Base-by-base conservation (phyloP, 2,329 filamentous ascomycete genomes). In the Trichophyton mentagrophytes region DNA sequence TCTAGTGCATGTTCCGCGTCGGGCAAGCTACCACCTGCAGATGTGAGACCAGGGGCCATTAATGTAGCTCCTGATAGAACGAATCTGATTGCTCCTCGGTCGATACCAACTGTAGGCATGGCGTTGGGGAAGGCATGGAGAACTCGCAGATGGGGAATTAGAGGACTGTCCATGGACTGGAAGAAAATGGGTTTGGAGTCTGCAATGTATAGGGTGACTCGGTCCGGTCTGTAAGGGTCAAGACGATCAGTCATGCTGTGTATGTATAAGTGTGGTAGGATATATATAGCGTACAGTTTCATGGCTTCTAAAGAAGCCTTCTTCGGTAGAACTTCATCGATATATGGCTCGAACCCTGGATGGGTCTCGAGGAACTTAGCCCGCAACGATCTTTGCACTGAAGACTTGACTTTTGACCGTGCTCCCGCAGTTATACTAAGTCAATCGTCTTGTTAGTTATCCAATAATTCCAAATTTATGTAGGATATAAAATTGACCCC, bases 31-130 rank as follows among this genome's bases (percentile, higher is more conserved):
- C 93, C 93, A 0, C 93, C 93, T 0, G 85, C 76, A 20, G 85
- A 90, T 30, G 93, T 99, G 67, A 99, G 75, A 0, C 93, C 93
- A 0, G 93, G 93, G 1, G 90, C 92, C 93, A 99, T 99, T 64
- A 99, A 85, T 13, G 92, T 90, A 0, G 93, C 93, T 51, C 93
- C 93, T 0, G 85, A 89, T 1, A 99, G 83, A 27, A 99, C 92
- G 76, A 99, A 99, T 63, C 93, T 89, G 70, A 99, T 97, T 3
- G 93, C 93, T 64, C 93, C 93, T 57, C 93, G 85, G 74, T 99
- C 93, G 73, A 97, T 95, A 62, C 91, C 87, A 61, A 99, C 80
- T 59, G 84, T 87, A 17, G 88, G 86, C 73, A 99, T 92, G 62
- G 85, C 87, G 66, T 84, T 78, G 8, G 93, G 93, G 77, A 92